A percentile compares a stretch with the other conserved stretches of the same genome.
These are phyloP conservation scores for Arxiozyma heterogenica DNA, from an alignment of 1,139 yeast species.

Conservation along the genomic window DNA sequence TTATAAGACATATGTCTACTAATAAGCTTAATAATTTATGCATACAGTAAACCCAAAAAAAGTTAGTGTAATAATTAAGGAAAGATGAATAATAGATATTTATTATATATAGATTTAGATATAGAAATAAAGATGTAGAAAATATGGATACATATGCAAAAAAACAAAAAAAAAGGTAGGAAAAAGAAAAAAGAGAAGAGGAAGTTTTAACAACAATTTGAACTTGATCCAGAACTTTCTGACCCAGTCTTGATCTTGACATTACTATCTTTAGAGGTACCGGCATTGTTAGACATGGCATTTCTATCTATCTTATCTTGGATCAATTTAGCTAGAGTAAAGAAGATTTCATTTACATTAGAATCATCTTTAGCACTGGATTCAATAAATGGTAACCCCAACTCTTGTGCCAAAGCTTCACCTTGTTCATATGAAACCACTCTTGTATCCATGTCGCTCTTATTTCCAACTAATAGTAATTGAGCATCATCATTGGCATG, in stretches of 20 bases:
- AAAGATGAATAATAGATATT: neutral
- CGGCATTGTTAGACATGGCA: slow-evolving; percentile 15
- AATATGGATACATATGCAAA: neutral
- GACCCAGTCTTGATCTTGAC: slow-evolving; percentile 27
- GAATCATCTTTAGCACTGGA: slow-evolving; percentile 92
- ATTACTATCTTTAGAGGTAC: slow-evolving; percentile 23
- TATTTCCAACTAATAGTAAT: slow-evolving; percentile 88
- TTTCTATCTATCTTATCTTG: slow-evolving; percentile 59
- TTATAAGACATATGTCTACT: neutral
- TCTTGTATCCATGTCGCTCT: slow-evolving; percentile 71
- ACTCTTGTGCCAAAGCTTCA: slow-evolving; percentile 72
- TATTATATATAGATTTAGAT: neutral
- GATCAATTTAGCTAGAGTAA: slow-evolving; percentile 77
- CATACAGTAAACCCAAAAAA: no score
- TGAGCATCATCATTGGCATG: slow-evolving; percentile 98
- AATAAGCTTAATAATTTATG: no score
- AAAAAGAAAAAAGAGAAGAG: no score
- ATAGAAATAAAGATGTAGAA: neutral
- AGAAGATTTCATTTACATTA: slow-evolving; percentile 86
- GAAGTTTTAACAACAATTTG: slow-evolving; percentile 21
- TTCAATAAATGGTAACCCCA: slow-evolving; percentile 86
- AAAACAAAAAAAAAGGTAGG: no score
- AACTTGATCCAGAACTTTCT: slow-evolving; percentile 20
- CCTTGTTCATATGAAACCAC: slow-evolving; percentile 86
- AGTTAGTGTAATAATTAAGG: neutral